Evolutionary conservation across 495 filamentous ascomycete genomes (phyloP), one percentile per base, ranked within the genome.

Genomic region (Eremomyces bilateralis): DNA sequence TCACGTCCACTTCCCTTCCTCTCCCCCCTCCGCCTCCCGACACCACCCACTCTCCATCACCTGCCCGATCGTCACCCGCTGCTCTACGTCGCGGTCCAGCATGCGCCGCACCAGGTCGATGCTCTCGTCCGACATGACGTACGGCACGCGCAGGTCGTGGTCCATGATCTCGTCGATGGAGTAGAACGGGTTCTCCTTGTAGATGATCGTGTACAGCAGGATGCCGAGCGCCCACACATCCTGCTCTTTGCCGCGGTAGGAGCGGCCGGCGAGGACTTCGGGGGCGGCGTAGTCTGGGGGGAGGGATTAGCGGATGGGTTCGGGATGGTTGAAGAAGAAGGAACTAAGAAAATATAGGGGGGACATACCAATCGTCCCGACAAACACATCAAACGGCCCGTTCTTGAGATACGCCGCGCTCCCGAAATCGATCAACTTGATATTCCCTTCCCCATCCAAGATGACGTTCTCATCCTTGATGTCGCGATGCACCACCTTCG

Each of bases 101-200:
- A 95, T 95, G 42, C 66, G 59, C 25, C 80, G 66, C 33, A 97
- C 79, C 28, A 97, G 59, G 45, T 92, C 73, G 41, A 97, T 84
- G 46, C 80, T 88, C 31, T 76, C 71, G 42, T 91, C 82, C 50
- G 81, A 91, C 56, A 92, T 76, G 15, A 84, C 62, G 53, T 82
- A 92, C 1, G 88, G 88, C 4, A 97, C 76, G 15, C 88, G 67
- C 37, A 95, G 61, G 39, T 93, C 88, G 41, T 85, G 85, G 53
- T 97, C 88, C 64, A 94, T 83, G 45, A 97, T 97, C 58, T 97
- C 88, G 51, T 97, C 90, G 46, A 97, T 84, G 52, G 79, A 91
- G 64, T 97, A 97, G 58, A 97, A 97, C 2, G 88, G 88, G 48
- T 97, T 97, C 59, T 97, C 88, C 53, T 95, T 95, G 63, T 95